Evolutionary conservation across 2,329 filamentous ascomycete genomes (phyloP), one percentile per base, ranked within the genome.

Genomic region (Fusarium buharicum): DNA sequence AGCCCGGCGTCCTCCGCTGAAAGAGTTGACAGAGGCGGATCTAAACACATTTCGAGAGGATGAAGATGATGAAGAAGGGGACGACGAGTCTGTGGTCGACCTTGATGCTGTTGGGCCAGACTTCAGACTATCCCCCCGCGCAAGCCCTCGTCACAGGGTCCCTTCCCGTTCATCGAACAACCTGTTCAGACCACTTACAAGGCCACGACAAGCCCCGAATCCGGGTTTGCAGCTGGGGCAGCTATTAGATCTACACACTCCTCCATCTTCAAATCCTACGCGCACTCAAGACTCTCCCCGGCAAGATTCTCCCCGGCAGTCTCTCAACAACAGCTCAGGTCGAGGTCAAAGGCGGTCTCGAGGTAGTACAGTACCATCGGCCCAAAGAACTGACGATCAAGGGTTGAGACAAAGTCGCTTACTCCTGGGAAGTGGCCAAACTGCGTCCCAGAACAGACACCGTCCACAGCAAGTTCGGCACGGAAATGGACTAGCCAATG

Each of bases 231-330:
- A 38, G 16, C 10, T 16, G 11, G 43, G 37, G 13, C 41, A 36
- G 17, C 45, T 49, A 17, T 14, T 17, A 20, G 48, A 50, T 22
- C 40, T 70, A 33, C 64, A 57, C 45, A 73, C 71, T 13, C 70
- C 72, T 31, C 71, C 72, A 12, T 62, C 68, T 2, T 71, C 71
- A 14, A 59, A 66, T 20, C 61, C 58, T n/a, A 43, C 46, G 12
- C 52, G 52, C 34, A 20, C 30, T 14, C 59, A 57, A 20, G 46
- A 58, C 20, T 31, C 24, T 12, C 45, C 49, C 7, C 47, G 48
- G 20, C 50, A 24, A 31, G 48, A 55, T 38, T 47, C 40, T 37
- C 56, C 40, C 17, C 48, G 49, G 34, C 43, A 49, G 27, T 55
- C 43, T 27, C 38, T 37, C 34, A 43, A 46, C 18, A 44, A 37